These are phyloP conservation scores for Cercospora nicotianae DNA, from an alignment of 2,329 filamentous ascomycete genomes.

Conservation along the genomic window DNA sequence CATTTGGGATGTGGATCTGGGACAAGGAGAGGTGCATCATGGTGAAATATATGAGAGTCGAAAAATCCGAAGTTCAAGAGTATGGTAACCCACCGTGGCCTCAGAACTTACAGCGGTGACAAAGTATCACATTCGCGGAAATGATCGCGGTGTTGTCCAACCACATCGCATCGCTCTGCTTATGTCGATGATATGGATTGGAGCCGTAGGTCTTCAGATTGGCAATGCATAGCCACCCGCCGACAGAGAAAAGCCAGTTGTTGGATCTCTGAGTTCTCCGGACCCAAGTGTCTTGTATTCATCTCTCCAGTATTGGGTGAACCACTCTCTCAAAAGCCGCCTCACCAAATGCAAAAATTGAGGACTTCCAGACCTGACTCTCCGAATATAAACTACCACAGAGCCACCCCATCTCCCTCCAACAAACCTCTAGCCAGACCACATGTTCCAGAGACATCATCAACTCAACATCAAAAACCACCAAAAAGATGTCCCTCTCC, in stretches of 20 bases:
- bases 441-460: not conserved
- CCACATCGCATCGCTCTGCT: not conserved
- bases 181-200: accelerated
- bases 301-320: not conserved
- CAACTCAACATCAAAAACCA: not conserved
- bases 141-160: not conserved
- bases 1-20: too few relatives aligned
- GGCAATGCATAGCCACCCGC: not conserved
- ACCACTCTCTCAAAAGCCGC: not conserved
- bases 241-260: not conserved
- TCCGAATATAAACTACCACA: not conserved
- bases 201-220: not conserved
- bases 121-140: not conserved
- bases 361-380: not conserved
- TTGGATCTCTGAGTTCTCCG: not conserved
- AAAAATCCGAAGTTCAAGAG: not conserved
- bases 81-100: not conserved
- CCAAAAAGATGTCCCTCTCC: not conserved
- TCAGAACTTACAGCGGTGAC: not conserved
- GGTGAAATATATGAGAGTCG: not conserved
- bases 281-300: not conserved
- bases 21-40: not conserved
- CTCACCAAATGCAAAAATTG: not conserved
- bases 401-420: not conserved
- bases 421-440: not conserved